Percentiles rank a stretch among this genome's conserved stretches.
These are phyloP conservation scores for Morella rubra DNA, from an alignment of 306 rosid genomes.

Conservation along the genomic window DNA sequence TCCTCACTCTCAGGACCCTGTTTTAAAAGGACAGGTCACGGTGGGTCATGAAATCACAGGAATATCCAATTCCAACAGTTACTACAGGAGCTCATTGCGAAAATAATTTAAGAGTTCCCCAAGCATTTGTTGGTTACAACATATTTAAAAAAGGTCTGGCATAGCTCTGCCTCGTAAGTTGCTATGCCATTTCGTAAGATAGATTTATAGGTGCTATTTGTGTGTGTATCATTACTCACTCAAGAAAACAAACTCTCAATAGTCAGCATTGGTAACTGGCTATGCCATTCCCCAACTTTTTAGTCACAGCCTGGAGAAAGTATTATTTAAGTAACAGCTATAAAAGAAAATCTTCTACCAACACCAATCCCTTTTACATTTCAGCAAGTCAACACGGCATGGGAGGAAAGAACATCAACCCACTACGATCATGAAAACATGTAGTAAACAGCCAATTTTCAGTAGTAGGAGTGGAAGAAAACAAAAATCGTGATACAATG, in stretches of 20 bases:
- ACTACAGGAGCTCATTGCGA: neutral
- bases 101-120: neutral
- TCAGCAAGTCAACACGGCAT: neutral
- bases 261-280: neutral
- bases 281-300: neutral
- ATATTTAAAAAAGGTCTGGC: neutral
- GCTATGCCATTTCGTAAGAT: neutral
- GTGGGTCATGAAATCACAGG: slow-evolving; percentile 18
- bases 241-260: neutral
- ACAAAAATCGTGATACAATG: neutral
- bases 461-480: neutral
- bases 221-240: neutral
- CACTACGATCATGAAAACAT: neutral
- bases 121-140: neutral
- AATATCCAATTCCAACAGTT: neutral
- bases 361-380: neutral
- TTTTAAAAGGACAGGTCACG: slow-evolving; percentile 17
- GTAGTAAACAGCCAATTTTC: neutral
- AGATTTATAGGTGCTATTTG: neutral
- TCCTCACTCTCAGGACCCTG: slow-evolving; percentile 95
- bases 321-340: neutral
- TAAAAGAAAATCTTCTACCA: neutral
- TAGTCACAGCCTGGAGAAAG: neutral
- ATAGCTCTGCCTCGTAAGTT: neutral
- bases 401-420: neutral